Conservation (phyloP, 495 filamentous ascomycete genomes). For the Penicilliopsis zonata region DNA sequence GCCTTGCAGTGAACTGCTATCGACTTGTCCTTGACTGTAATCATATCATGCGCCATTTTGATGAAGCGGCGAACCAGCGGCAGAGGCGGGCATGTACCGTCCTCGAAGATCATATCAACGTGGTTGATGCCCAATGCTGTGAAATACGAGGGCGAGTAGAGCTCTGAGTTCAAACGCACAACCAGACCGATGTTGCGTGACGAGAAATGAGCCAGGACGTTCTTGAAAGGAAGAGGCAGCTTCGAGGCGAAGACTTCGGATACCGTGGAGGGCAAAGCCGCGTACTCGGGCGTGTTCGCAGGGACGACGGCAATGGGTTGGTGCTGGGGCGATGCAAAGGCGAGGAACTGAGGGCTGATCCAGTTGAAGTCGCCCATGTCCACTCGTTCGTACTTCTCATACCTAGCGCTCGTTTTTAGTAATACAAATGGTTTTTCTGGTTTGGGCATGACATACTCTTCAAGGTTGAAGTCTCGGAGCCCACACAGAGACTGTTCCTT, state of each 20-base stretch:
- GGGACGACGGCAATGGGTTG: conserved; percentile 59
- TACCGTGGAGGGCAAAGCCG: conserved; percentile 54
- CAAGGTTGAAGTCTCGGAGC: conserved; percentile 79
- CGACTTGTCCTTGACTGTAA: conserved; percentile 70
- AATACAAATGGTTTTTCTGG: too few species aligned
- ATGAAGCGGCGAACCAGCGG: conserved; percentile 84
- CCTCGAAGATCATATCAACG: conserved; percentile 98
- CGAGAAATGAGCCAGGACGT: conserved; percentile 80
- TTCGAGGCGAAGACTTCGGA: conserved; percentile 48
- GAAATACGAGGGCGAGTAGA: conserved; percentile 93
- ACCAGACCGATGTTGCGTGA: conserved; percentile 82
- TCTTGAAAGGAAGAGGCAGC: conserved; percentile 81
- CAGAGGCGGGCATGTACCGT: conserved; percentile 88
- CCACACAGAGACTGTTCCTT: conserved; percentile 88
- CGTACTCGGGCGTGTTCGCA: conserved; percentile 56
- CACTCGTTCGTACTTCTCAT: conserved; percentile 89
- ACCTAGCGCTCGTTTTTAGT: conserved; percentile 34
- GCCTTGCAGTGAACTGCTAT: conserved; percentile 99
- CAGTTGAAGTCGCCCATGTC: conserved; percentile 99
- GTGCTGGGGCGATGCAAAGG: conserved; percentile 90
- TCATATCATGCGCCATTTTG: conserved; percentile 86
- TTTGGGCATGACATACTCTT: conserved; percentile 54
- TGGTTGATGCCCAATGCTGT: conserved; percentile 89
- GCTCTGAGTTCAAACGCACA: conserved; percentile 86
- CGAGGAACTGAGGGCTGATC: conserved; percentile 88